A percentile compares a stretch with the other conserved stretches of the same genome.
Conservation (phyloP, 2,329 filamentous ascomycete species). For the Penicillium crustosum region DNA sequence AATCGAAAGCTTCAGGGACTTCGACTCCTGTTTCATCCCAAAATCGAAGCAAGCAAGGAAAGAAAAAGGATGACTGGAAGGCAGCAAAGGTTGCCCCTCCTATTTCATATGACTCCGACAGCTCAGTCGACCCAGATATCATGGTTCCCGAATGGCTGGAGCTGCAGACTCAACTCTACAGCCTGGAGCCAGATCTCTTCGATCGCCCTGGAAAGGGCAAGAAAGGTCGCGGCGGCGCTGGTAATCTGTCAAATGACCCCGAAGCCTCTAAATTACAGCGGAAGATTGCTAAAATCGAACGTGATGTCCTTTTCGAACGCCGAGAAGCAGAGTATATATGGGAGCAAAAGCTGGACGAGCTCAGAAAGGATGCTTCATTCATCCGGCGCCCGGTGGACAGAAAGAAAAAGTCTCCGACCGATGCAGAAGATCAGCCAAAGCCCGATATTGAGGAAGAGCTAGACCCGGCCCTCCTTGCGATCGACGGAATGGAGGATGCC, state of each 20-base stretch:
- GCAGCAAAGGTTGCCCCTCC: conserved; percentile 23
- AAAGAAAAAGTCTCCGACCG: conserved; percentile 38
- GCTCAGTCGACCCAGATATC: conserved; percentile 72
- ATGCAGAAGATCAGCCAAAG: conserved; percentile 48
- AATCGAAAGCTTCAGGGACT: conserved; percentile 31
- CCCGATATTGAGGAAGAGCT: conserved; percentile 22
- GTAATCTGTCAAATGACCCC: conserved; percentile 31
- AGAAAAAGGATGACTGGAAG: conserved; percentile 29
- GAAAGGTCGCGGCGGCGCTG: conserved; percentile 34
- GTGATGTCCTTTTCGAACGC: conserved; percentile 72
- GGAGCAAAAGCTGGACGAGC: conserved; percentile 57
- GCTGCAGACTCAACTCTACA: conserved; percentile 68
- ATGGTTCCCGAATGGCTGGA: conserved; percentile 74
- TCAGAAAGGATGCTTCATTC: conserved; percentile 60
- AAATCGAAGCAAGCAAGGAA: conserved; percentile 26
- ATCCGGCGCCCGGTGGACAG: conserved; percentile 26
- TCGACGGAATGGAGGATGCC: conserved; percentile 38
- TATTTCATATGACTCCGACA: conserved; percentile 51
- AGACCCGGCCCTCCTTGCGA: conserved; percentile 16
- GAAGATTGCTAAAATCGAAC: conserved; percentile 75
- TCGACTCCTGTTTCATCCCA: conserved; percentile 27
- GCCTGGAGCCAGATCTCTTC: conserved; percentile 57
- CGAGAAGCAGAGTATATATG: conserved; percentile 65
- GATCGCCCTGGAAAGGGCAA: conserved; percentile 44
- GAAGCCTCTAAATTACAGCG: conserved; percentile 66